A percentile compares a stretch with the other conserved stretches of the same genome.
Evolutionary conservation across 495 filamentous ascomycete genomes (phyloP).

Genomic region (Amphirosellinia nigrospora): DNA sequence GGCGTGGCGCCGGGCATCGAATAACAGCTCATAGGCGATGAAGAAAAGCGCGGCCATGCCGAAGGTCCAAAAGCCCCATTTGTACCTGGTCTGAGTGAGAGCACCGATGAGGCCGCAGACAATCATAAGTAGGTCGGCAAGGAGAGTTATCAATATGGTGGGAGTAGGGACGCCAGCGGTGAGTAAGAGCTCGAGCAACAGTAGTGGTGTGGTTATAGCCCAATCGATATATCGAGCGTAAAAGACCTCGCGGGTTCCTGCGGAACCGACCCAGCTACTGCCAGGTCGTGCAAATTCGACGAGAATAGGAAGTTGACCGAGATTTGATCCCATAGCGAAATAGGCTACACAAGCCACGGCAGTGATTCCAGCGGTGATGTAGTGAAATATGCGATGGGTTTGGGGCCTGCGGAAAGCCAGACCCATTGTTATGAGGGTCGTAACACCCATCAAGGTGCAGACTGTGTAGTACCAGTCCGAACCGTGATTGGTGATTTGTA

Average conservation of each 20-base stretch:
- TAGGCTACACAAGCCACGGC: slow-evolving; percentile 69
- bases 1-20: slow-evolving; percentile 61
- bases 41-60: slow-evolving; percentile 64
- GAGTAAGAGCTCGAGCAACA: slow-evolving; percentile 66
- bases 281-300: slow-evolving; percentile 56
- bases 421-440: slow-evolving; percentile 50
- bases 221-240: slow-evolving; percentile 75
- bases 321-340: slow-evolving; percentile 71
- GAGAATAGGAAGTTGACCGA: slow-evolving; percentile 67
- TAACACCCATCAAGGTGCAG: slow-evolving; percentile 54
- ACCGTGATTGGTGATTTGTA: slow-evolving; percentile 67
- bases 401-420: slow-evolving; percentile 56
- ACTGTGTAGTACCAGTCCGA: slow-evolving; percentile 61
- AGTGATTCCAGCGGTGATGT: slow-evolving; percentile 66
- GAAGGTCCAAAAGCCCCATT: slow-evolving; percentile 74
- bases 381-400: slow-evolving; percentile 69
- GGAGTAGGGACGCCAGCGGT: slow-evolving; percentile 70
- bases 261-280: slow-evolving; percentile 46
- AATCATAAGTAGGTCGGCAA: slow-evolving; percentile 69
- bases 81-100: slow-evolving; percentile 61
- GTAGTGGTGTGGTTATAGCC: slow-evolving; percentile 54
- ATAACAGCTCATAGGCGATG: slow-evolving; percentile 61
- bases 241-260: slow-evolving; percentile 67
- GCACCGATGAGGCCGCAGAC: slow-evolving; percentile 67
- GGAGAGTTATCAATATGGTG: slow-evolving; percentile 65